These are phyloP conservation scores for Phytophthora uliginosa DNA, from an alignment of 352 stramenopile species.

Conservation along the genomic window DNA sequence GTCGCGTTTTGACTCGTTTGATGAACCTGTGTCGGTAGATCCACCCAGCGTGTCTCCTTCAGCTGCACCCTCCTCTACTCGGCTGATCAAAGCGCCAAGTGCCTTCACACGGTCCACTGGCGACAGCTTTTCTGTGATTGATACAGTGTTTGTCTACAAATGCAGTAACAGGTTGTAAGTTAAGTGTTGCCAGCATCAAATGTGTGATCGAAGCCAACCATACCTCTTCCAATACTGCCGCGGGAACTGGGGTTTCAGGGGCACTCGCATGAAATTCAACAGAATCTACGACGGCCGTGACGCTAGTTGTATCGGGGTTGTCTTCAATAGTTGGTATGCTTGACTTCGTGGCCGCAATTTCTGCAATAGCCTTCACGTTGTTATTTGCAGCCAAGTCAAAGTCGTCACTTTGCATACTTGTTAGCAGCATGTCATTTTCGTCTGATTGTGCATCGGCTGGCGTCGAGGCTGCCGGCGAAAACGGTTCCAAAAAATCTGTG, in stretches of 20 bases:
- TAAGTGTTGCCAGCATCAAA: neutral
- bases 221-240: conserved; percentile 25
- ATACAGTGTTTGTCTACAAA: conserved; percentile 18
- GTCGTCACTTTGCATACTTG: conserved; percentile 43
- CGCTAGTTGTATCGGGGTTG: neutral
- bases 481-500: conserved; percentile 2
- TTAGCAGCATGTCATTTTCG: conserved; percentile 33
- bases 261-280: neutral
- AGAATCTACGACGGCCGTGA: neutral
- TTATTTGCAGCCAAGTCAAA: conserved; percentile 28
- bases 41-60: conserved; percentile 64
- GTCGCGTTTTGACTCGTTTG: conserved; percentile 76
- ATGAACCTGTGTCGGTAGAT: conserved; percentile 34
- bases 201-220: neutral
- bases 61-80: conserved; percentile 68
- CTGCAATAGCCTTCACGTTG: neutral
- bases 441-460: neutral
- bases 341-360: conserved; percentile 8
- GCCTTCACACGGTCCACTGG: conserved; percentile 68
- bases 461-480: conserved; percentile 14
- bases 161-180: neutral
- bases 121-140: conserved; percentile 51
- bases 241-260: conserved; percentile 2
- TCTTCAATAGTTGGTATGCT: neutral
- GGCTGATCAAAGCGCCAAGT: conserved; percentile 58